Conservation (phyloP, 192 early-diverging fungal species). For the Umbelopsis sp. region DNA sequence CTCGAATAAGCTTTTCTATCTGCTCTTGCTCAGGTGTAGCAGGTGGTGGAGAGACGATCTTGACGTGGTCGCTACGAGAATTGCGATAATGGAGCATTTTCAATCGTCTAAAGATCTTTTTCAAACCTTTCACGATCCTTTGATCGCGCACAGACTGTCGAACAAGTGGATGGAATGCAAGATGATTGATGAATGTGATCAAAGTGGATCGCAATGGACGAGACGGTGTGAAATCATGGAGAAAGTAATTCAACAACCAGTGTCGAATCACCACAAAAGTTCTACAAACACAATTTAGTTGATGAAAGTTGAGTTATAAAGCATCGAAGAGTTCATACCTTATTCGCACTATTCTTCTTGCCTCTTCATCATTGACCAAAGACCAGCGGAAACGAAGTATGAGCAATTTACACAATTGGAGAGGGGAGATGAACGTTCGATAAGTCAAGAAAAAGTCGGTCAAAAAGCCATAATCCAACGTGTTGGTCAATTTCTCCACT, state of each 20-base stretch:
- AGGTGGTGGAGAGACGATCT: conserved; percentile 39
- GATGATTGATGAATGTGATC: conserved; percentile 40
- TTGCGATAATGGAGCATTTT: conserved; percentile 37
- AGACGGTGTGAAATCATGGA: conserved; percentile 55
- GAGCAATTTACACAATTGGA: conserved; percentile 54
- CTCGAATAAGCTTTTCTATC: conserved; percentile 32
- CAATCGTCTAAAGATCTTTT: conserved; percentile 33
- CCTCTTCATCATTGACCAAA: conserved; percentile 47
- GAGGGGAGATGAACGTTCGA: conserved; percentile 58
- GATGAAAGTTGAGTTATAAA: not conserved
- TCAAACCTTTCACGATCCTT: conserved; percentile 52
- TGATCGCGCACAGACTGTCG: conserved; percentile 49
- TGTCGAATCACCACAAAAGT: conserved; percentile 63
- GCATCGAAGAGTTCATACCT: conserved; percentile 27
- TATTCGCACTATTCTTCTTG: conserved; percentile 55
- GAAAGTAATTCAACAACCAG: conserved; percentile 64
- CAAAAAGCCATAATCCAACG: conserved; percentile 61
- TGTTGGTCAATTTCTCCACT: conserved; percentile 56
- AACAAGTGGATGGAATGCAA: conserved; percentile 45
- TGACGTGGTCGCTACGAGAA: conserved; percentile 21
- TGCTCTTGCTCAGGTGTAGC: conserved; percentile 33
- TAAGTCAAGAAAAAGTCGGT: conserved; percentile 68
- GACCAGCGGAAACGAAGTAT: conserved; percentile 61
- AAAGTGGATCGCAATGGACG: conserved; percentile 42
- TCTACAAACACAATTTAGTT: conserved; percentile 12